phyloP scores from a whole-genome alignment of 2,329 filamentous ascomycete species.

The Pezicula neosporulosa region DNA sequence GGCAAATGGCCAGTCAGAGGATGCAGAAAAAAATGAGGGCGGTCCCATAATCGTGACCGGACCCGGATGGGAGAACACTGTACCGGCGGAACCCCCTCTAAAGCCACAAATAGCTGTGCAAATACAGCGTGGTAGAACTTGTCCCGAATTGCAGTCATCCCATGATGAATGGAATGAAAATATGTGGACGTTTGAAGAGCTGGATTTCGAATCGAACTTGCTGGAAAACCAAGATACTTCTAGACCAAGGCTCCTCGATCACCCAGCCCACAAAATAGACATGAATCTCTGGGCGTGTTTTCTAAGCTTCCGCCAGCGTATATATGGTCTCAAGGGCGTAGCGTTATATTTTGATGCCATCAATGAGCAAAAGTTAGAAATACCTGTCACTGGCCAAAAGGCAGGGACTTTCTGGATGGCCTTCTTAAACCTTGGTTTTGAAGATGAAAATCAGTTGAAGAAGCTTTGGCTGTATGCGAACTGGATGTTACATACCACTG shows the following conservation, averaged over 20 bases:
- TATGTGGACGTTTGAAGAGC: background rate
- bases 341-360: constrained; percentile 39
- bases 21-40: too few relatives aligned
- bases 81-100: too few relatives aligned
- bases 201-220: constrained; percentile 30
- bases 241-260: constrained; percentile 28
- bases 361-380: constrained; percentile 28
- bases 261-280: constrained; percentile 23
- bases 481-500: constrained; percentile 34
- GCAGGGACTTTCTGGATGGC: constrained; percentile 41
- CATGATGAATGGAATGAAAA: background rate
- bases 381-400: constrained; percentile 35
- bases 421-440: constrained; percentile 35
- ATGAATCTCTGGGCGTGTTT: constrained; percentile 35
- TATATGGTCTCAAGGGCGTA: constrained; percentile 37
- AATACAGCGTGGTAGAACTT: background rate
- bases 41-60: too few relatives aligned
- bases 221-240: constrained; percentile 9
- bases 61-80: too few relatives aligned
- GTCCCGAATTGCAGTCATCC: background rate
- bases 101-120: background rate
- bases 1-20: too few relatives aligned
- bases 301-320: constrained; percentile 35
- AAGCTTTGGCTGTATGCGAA: constrained; percentile 37
- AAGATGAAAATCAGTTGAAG: constrained; percentile 28